Conservation (phyloP, 2,329 filamentous ascomycete species). For the Rhexocercosporidium sp. region DNA sequence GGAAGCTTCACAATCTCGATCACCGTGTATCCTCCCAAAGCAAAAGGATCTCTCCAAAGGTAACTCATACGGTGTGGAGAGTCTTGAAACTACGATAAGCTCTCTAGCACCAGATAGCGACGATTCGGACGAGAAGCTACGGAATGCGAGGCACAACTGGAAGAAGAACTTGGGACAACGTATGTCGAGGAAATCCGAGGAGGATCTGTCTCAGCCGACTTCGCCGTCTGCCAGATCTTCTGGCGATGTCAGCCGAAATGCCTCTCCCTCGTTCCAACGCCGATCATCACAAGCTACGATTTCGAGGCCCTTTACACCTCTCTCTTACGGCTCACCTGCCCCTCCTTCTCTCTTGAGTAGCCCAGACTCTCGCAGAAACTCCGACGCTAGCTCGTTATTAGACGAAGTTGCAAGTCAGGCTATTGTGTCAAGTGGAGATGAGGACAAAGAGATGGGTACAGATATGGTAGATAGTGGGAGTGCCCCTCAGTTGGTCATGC, state of each 20-base stretch:
- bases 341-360: slow-evolving; percentile 52
- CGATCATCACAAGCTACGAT: slow-evolving; percentile 42
- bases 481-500: slow-evolving; percentile 92
- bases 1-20: slow-evolving; percentile 47
- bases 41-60: slow-evolving; percentile 45
- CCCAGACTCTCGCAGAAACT: slow-evolving; percentile 57
- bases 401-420: slow-evolving; percentile 49
- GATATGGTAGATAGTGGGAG: slow-evolving; percentile 54
- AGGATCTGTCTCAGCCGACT: slow-evolving; percentile 30
- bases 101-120: slow-evolving; percentile 39
- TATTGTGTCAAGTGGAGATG: slow-evolving; percentile 41
- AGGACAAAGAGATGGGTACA: slow-evolving; percentile 52
- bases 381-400: slow-evolving; percentile 54
- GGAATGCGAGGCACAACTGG: slow-evolving; percentile 37
- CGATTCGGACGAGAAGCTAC: slow-evolving; percentile 36
- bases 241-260: slow-evolving; percentile 42
- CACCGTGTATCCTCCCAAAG: slow-evolving; percentile 38
- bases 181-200: slow-evolving; percentile 30
- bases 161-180: slow-evolving; percentile 35
- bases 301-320: slow-evolving; percentile 54
- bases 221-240: slow-evolving; percentile 43
- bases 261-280: slow-evolving; percentile 39
- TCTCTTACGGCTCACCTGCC: slow-evolving; percentile 48
- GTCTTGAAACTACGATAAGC: slow-evolving; percentile 42
- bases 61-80: slow-evolving; percentile 42